Conservation (phyloP, 148 eudicot species). For the Dianthus caryophyllus region DNA sequence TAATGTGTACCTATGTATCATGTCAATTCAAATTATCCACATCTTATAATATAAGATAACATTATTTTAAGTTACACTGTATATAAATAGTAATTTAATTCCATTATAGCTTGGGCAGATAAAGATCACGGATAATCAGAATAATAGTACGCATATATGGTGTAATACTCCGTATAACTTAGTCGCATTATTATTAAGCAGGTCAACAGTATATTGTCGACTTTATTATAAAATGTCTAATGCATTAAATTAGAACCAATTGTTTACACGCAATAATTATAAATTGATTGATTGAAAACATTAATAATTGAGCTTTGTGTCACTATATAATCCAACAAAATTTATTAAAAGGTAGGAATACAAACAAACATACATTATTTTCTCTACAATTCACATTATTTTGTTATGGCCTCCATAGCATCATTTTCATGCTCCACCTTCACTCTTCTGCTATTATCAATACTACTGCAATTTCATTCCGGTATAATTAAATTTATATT, state of each 20-base stretch:
- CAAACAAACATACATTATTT: background rate
- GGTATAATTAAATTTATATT: background rate
- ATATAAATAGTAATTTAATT: too few relatives aligned
- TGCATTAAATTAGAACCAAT: background rate
- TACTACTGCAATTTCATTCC: conserved; percentile 7
- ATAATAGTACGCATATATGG: too few relatives aligned
- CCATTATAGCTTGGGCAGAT: too few relatives aligned
- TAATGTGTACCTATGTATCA: too few relatives aligned
- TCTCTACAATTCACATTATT: too few relatives aligned
- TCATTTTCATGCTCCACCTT: background rate
- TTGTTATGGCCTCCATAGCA: background rate
- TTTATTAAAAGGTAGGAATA: background rate
- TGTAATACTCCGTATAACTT: too few relatives aligned
- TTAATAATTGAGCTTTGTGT: background rate
- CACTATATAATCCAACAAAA: background rate
- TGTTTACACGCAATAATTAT: conserved; percentile 7
- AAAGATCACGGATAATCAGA: too few relatives aligned
- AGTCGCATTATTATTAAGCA: background rate
- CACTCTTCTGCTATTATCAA: background rate
- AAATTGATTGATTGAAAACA: background rate
- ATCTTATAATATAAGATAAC: too few relatives aligned
- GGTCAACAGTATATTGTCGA: background rate
- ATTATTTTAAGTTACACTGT: too few relatives aligned
- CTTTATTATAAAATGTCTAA: conserved; percentile 1
- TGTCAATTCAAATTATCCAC: too few relatives aligned